Evolutionary conservation across 805 yeast species (phyloP), one percentile per base, ranked within the genome.

Genomic region (Ogataea neopini): DNA sequence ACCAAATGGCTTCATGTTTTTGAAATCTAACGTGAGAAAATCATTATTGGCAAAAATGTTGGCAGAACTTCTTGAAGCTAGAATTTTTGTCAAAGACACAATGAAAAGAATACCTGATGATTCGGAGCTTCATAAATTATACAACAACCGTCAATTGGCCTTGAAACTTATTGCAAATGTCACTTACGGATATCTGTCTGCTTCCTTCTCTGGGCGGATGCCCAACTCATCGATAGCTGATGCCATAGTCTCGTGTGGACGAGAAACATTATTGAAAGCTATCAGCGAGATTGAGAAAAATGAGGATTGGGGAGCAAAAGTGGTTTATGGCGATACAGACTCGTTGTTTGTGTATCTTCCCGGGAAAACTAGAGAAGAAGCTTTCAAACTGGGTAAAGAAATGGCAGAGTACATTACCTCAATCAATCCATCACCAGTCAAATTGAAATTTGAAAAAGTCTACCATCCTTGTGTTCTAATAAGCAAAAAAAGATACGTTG

Each of bases 261-360:
- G 98, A 45, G 97, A 92, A 64, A 85, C 89, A 0, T 68, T 94
- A 42, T 83, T 82, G 44, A 74, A 75, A 43, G 85, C 97, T 0
- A 83, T 89, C 22, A 75, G 76, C 1, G 59, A 76, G 41, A 91
- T 94, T 43, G 95, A 90, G 50, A 50, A 51, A 0, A 69, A 76
- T 13, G 62, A 69, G 2, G 61, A 72, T 19, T 88, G 90, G 88
- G 90, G 90, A 2, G 97, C 97, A 0, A 83, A 86, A 58, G 97
- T 94, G 0, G 96, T 92, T 0, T 94, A 94, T 63, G 98, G 99
- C 4, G 99, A 94, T 63, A 94, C 99, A 0, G 99, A 94, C 66
- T 88, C 96, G 34, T 66, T 94, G 46, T 94, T 94, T 73, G 91
- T 94, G 2, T 86, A 88, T 60, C 73, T 94, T 4, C 97, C 97